phyloP scores from a whole-genome alignment of 192 early-diverging fungal species.

The Gamsiella multidivaricata region DNA sequence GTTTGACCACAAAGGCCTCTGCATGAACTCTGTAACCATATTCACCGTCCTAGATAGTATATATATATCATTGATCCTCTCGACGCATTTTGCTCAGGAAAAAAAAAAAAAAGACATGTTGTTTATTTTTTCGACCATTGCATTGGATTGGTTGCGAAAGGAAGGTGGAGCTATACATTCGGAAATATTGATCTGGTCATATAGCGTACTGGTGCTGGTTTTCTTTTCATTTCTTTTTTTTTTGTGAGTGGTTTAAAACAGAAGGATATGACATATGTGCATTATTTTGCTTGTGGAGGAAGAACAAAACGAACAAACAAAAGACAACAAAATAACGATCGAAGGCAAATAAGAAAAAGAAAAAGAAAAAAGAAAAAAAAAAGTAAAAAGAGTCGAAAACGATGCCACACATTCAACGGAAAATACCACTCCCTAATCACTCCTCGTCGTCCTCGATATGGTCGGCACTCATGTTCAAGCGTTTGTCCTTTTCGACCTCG shows the following conservation, averaged over 20 bases:
- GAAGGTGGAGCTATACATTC: no score
- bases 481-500: slow-evolving; percentile 88
- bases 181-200: no score
- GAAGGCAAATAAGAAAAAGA: slow-evolving; percentile 4
- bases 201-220: no score
- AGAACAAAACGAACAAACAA: not conserved
- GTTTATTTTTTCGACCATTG: no score
- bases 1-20: slow-evolving; percentile 56
- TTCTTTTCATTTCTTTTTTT: not conserved
- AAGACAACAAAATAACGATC: not conserved
- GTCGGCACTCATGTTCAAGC: slow-evolving; percentile 59
- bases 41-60: no score
- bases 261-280: not conserved
- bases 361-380: not conserved
- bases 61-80: no score
- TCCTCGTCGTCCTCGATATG: slow-evolving; percentile 56
- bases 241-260: not conserved
- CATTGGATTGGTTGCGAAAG: no score
- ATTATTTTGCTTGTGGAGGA: not conserved
- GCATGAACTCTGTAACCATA: slow-evolving; percentile 7
- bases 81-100: no score
- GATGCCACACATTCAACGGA: slow-evolving; percentile 2
- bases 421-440: slow-evolving; percentile 20
- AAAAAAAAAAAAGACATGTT: not conserved
- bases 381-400: no score